Base-by-base conservation (phyloP, 129 eudicot species). In the Centaurea solstitialis region DNA sequence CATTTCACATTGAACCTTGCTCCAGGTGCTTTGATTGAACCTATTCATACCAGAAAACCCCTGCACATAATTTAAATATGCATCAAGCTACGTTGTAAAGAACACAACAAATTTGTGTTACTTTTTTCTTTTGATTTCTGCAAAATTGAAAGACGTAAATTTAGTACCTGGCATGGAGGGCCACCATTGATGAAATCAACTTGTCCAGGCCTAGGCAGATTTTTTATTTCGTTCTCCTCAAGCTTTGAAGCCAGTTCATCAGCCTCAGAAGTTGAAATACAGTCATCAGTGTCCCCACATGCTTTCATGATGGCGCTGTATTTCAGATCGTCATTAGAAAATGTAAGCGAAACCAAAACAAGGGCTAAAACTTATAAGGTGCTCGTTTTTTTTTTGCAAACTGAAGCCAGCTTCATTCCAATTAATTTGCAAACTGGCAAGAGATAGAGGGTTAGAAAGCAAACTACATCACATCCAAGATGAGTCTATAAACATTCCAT, bases 1-100 rank as follows among this genome's bases (percentile, higher is more conserved):
- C 90, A 90, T 86, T 74, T 88, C 94, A 76, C 90, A 90, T 40
- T 90, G 94, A 68, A 85, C 90, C 73, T 84, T 85, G 83, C 93
- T 87, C 93, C 93, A 89, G 13, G 90, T 81, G 80, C 93, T 84
- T 57, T 76, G 76, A 72, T 84, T 89, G 69, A 89, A 89, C 77
- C 93, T 82, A 73, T 89, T 89, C 90, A 89, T 86, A 65, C 90
- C 88, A 24, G 90, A 89, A 69, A 89, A 89, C 0, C 93, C 93
- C 93, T 89, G 85, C 69, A 72, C 13, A 69, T 15, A 53, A 7
- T 45, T 74, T 4, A 79, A 45, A 21, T 45, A 20, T 9, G 39
- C 39, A 26, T 61, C 64, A 33, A 20, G 38, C 20, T 24, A 43
- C 6, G 69, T 38, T 13, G 72, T 1, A 37, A 70, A 50, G 4